phyloP scores from a whole-genome alignment of 2,329 filamentous ascomycete species.

The Epichloe typhina region DNA sequence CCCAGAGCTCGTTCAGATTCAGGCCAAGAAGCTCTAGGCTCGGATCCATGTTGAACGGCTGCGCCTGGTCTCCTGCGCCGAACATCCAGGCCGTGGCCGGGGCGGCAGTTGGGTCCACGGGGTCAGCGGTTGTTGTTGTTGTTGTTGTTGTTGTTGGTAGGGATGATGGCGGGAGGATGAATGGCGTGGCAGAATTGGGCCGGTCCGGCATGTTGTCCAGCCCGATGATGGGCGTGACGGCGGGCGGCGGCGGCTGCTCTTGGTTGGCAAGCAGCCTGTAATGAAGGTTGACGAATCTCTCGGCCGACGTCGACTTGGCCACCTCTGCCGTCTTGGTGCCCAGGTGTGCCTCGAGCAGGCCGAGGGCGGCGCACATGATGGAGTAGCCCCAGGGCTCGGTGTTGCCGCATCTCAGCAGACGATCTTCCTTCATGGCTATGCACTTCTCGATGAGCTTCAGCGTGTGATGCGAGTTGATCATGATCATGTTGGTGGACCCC shows the following conservation, averaged over 20 bases:
- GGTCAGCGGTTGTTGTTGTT: constrained; percentile 13
- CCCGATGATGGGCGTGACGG: constrained; percentile 10
- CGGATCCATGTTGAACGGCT: constrained; percentile 37
- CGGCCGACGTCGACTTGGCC: constrained; percentile 45
- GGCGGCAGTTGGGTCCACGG: constrained; percentile 20
- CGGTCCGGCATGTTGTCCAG: constrained; percentile 22
- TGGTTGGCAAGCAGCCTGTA: constrained; percentile 43
- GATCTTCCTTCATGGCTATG: constrained; percentile 46
- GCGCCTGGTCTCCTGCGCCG: constrained; percentile 18
- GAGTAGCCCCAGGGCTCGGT: constrained; percentile 52
- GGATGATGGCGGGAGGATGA: constrained; percentile 23
- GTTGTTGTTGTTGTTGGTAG: constrained; percentile 8
- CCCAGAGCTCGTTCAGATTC: constrained; percentile 43
- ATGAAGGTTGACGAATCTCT: constrained; percentile 46
- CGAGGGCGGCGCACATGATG: constrained; percentile 48
- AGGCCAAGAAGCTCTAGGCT: constrained; percentile 39
- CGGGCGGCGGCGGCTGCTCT: constrained; percentile 23
- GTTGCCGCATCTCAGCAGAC: constrained; percentile 47
- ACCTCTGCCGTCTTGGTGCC: constrained; percentile 42
- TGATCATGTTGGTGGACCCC: constrained; percentile 47
- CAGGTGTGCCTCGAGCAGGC: constrained; percentile 45
- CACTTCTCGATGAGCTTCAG: constrained; percentile 49
- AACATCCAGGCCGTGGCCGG: constrained; percentile 22
- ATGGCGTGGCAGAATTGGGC: constrained; percentile 30
- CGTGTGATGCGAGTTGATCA: constrained; percentile 47